Percentiles rank a stretch among this genome's conserved stretches.
Conservation (phyloP, 345 rosid species). For the Salix viminalis region DNA sequence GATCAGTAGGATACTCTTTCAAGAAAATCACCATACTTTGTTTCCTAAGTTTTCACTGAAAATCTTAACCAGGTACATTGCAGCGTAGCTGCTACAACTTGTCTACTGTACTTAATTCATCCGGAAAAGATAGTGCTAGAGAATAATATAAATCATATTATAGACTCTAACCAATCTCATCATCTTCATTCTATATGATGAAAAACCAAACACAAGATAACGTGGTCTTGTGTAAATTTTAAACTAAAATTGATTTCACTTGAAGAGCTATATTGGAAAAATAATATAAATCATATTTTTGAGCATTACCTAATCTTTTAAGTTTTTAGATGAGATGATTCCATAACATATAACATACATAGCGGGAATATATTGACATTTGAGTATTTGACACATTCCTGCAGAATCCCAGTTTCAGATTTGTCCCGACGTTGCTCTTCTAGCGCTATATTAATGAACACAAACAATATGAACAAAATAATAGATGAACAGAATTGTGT, state of each 20-base stretch:
- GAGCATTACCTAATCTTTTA: accelerated
- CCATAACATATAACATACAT: too few species aligned
- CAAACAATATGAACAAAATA: not conserved
- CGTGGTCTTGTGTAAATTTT: too few species aligned
- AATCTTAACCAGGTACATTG: not conserved
- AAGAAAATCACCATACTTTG: not conserved
- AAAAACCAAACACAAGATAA: too few species aligned
- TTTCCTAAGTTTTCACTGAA: not conserved
- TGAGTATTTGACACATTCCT: not conserved
- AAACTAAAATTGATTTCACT: too few species aligned
- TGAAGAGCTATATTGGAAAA: too few species aligned
- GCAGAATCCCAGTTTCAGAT: not conserved
- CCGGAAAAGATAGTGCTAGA: not conserved
- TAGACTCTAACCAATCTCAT: accelerated
- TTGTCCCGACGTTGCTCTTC: not conserved
- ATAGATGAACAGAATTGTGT: not conserved
- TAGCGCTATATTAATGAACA: not conserved
- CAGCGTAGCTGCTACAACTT: not conserved
- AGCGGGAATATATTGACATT: too few species aligned
- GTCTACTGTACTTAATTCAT: not conserved
- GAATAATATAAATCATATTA: too few species aligned
- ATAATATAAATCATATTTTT: too few species aligned
- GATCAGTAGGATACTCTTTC: not conserved
- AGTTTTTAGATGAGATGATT: too few species aligned
- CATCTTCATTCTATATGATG: too few species aligned